Evolutionary conservation across 2,329 filamentous ascomycete genomes (phyloP).

Genomic region (Fusarium oligoseptatum): DNA sequence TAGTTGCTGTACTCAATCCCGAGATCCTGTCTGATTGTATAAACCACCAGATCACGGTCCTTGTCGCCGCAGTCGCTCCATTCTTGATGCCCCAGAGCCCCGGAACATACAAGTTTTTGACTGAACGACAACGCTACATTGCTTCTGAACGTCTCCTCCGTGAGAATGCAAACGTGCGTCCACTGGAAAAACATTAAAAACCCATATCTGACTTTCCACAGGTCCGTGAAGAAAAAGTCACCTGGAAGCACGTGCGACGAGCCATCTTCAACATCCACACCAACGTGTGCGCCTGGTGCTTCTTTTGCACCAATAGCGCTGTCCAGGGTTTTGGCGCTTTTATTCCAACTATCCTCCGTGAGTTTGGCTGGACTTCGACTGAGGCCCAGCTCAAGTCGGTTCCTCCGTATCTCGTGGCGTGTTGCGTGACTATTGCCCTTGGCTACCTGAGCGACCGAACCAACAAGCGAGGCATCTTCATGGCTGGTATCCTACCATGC

Average conservation of each 20-base stretch:
- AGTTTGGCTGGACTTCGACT: neutral
- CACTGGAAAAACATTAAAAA: no score
- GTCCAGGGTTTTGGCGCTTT: neutral
- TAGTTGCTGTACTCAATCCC: neutral
- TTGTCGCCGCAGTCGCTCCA: neutral
- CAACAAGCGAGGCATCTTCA: neutral
- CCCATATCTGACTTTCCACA: neutral
- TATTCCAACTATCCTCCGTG: neutral
- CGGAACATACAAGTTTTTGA: neutral
- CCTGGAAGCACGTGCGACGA: neutral
- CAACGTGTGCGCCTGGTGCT: neutral
- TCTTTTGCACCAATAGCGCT: neutral
- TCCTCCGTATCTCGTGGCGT: neutral
- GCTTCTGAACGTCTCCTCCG: neutral
- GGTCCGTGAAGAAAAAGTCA: neutral
- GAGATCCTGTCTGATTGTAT: neutral
- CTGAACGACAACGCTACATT: neutral
- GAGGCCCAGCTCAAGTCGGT: neutral
- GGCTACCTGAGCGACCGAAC: neutral
- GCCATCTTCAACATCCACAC: neutral
- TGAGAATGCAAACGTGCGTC: neutral
- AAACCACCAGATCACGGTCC: neutral
- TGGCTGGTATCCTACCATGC: neutral
- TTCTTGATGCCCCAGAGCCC: neutral
- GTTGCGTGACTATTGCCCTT: neutral